A percentile compares a stretch with the other conserved stretches of the same genome.
Evolutionary conservation across 2,329 filamentous ascomycete species (phyloP).

Genomic region (Sporothrix dimorphospora): DNA sequence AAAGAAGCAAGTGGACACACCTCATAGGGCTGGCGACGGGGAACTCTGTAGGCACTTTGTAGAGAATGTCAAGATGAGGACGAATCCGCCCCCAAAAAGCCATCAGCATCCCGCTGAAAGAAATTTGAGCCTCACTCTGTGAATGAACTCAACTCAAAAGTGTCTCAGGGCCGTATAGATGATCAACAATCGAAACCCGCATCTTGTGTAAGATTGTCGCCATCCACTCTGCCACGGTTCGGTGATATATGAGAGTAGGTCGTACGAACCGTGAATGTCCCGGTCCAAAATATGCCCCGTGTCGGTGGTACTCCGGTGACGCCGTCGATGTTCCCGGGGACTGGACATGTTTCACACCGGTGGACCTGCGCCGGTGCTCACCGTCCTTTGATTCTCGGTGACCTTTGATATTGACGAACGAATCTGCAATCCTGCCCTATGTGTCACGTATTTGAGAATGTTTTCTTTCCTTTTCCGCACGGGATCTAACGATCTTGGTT

Average conservation of each 20-base stretch:
- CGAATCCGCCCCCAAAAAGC: not conserved
- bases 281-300: not conserved
- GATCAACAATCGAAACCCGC: too few species aligned
- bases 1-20: slow-evolving; percentile 7
- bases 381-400: not conserved
- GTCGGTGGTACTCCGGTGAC: not conserved
- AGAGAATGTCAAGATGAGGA: not conserved
- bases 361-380: not conserved
- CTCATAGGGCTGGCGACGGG: not conserved
- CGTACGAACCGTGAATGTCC: too few species aligned
- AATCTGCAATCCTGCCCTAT: not conserved
- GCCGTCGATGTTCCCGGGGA: not conserved
- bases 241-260: not conserved
- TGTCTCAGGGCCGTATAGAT: not conserved
- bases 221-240: not conserved
- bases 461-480: not conserved
- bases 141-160: not conserved
- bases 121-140: not conserved
- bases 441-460: not conserved
- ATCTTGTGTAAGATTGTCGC: too few species aligned
- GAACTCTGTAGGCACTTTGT: not conserved
- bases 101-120: not conserved
- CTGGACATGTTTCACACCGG: not conserved
- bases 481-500: not conserved
- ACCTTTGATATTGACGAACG: not conserved